phyloP scores from a whole-genome alignment of 176 grass and related monocot genomes.

The Cymbopogon citratus region DNA sequence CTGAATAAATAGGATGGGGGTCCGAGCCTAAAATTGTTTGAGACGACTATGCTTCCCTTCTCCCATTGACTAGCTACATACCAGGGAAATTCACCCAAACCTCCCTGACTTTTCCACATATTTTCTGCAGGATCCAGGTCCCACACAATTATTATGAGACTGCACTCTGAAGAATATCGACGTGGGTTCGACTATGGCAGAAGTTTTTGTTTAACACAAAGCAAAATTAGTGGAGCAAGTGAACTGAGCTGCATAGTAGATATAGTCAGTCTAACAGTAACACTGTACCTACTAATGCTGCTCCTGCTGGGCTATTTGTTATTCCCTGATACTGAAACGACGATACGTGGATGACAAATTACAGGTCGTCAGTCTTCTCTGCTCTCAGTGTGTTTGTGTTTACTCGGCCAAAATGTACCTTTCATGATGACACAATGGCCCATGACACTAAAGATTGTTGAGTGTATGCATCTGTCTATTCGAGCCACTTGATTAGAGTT shows the following conservation, averaged over 20 bases:
- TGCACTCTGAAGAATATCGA: background rate
- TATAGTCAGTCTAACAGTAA: background rate
- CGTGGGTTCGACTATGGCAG: constrained; percentile 7
- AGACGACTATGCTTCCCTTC: background rate
- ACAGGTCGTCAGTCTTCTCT: constrained; percentile 8
- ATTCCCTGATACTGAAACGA: constrained; percentile 2
- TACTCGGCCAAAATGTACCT: constrained; percentile 14
- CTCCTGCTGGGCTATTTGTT: background rate
- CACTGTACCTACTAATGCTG: background rate
- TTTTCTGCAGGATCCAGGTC: background rate
- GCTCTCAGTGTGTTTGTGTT: background rate
- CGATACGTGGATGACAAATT: constrained; percentile 21
- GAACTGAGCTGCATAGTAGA: background rate
- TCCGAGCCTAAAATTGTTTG: background rate
- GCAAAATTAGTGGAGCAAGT: background rate
- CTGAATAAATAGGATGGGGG: background rate
- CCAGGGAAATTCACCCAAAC: background rate
- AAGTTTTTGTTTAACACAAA: background rate
- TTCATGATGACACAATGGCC: constrained; percentile 12
- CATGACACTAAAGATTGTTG: background rate
- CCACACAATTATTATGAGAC: background rate
- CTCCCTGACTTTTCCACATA: background rate
- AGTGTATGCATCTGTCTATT: background rate
- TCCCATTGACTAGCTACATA: background rate
- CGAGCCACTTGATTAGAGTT: background rate